phyloP scores from a whole-genome alignment of 805 yeast genomes.

The Vanderwaltozyma polyspora region DNA sequence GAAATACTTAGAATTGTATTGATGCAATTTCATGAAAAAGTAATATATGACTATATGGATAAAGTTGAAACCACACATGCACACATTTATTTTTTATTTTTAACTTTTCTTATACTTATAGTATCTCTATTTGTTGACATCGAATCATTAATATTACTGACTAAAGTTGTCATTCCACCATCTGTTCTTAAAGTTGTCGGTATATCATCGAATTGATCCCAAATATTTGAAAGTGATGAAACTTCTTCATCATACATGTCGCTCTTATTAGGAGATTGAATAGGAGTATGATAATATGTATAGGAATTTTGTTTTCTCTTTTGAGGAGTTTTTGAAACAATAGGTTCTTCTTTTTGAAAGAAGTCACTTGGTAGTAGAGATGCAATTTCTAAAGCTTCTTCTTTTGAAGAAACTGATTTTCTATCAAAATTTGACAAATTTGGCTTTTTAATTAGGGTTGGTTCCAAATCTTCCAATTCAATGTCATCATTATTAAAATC shows the following conservation, averaged over 20 bases:
- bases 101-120: not conserved
- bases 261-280: not conserved
- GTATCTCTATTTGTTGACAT: not conserved
- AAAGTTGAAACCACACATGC: too few species aligned
- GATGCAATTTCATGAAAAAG: too few species aligned
- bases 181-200: conserved; percentile 2
- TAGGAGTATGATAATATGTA: too few species aligned
- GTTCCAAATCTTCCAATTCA: not conserved
- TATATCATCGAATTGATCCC: conserved; percentile 1
- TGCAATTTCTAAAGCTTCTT: conserved; percentile 13
- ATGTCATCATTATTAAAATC: not conserved
- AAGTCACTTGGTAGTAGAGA: conserved; percentile 19
- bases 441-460: not conserved
- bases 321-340: too few species aligned
- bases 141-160: not conserved
- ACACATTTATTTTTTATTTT: not conserved
- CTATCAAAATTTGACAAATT: too few species aligned
- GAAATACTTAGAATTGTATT: too few species aligned
- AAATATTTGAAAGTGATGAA: conserved; percentile 1
- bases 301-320: not conserved
- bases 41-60: not conserved
- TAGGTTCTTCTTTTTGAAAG: conserved; percentile 10
- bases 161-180: not conserved
- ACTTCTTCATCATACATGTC: not conserved
- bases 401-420: conserved; percentile 9